Evolutionary conservation across 164 flowering plant genomes (phyloP).

Genomic region (Houttuynia cordata): DNA sequence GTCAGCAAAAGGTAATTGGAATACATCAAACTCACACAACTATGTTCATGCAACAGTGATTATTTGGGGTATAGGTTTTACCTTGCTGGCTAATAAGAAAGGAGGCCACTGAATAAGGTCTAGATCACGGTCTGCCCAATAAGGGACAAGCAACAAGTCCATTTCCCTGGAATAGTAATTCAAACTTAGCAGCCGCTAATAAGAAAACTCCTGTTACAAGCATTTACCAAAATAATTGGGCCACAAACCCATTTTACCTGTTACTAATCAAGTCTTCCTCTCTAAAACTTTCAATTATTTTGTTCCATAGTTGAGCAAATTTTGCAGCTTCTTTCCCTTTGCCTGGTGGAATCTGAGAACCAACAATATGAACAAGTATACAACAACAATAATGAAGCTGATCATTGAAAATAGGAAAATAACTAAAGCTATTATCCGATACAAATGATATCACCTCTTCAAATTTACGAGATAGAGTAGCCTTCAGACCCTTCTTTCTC

Average conservation of each 20-base stretch:
- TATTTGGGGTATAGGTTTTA: constrained; percentile 6
- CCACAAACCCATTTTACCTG: constrained; percentile 23
- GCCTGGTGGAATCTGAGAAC: constrained; percentile 36
- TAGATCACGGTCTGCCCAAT: constrained; percentile 88
- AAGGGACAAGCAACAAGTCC: constrained; percentile 93
- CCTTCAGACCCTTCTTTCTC: constrained; percentile 60
- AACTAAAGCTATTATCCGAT: background rate
- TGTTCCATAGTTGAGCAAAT: constrained; percentile 95
- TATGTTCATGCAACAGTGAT: too few relatives aligned
- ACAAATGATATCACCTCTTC: constrained; percentile 25
- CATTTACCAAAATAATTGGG: background rate
- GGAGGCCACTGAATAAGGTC: constrained; percentile 95
- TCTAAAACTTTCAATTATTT: constrained; percentile 76
- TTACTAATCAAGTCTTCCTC: constrained; percentile 90
- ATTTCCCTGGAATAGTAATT: constrained; percentile 48
- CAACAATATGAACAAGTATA: background rate
- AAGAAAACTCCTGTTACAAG: background rate
- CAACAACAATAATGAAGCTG: background rate
- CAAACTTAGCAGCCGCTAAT: background rate
- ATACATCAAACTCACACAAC: too few relatives aligned
- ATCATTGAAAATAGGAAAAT: background rate
- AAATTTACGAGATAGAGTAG: constrained; percentile 56
- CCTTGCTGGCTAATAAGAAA: constrained; percentile 97
- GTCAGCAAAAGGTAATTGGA: too few relatives aligned
- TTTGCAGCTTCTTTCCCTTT: constrained; percentile 63